Evolutionary conservation across 2,329 filamentous ascomycete species (phyloP).

Genomic region (Arthrinium phaeospermum): DNA sequence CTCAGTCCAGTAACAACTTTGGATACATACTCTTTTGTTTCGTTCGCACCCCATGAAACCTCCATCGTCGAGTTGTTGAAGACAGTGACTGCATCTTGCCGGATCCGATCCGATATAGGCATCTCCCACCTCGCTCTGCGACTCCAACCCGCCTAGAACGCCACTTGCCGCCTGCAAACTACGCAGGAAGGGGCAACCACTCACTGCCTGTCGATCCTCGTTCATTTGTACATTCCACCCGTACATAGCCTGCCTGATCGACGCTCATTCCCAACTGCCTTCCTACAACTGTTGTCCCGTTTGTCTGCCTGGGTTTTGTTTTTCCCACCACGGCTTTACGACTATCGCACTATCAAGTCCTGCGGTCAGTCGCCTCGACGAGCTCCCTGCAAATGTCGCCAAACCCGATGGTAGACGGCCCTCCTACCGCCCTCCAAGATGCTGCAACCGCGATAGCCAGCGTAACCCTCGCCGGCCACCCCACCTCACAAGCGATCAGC

Average conservation of each 20-base stretch:
- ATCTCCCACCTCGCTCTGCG: not conserved
- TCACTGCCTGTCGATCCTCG: conserved; percentile 3
- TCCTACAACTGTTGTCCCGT: not conserved
- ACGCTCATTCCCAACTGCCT: not conserved
- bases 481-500: conserved; percentile 21
- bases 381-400: conserved; percentile 21
- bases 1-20: not conserved
- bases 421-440: not conserved
- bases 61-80: not conserved
- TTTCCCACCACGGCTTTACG: not conserved
- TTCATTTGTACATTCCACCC: not conserved
- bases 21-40: not conserved
- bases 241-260: conserved; percentile 10
- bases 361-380: not conserved
- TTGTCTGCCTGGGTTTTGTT: not conserved
- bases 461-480: not conserved
- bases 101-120: not conserved
- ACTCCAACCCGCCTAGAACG: not conserved
- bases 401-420: conserved; percentile 30
- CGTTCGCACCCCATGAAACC: not conserved
- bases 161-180: not conserved
- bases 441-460: conserved; percentile 8
- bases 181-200: not conserved
- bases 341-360: not conserved
- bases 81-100: not conserved